Conservation (phyloP, 257 asterid genomes). For the Solanum sitiens region DNA sequence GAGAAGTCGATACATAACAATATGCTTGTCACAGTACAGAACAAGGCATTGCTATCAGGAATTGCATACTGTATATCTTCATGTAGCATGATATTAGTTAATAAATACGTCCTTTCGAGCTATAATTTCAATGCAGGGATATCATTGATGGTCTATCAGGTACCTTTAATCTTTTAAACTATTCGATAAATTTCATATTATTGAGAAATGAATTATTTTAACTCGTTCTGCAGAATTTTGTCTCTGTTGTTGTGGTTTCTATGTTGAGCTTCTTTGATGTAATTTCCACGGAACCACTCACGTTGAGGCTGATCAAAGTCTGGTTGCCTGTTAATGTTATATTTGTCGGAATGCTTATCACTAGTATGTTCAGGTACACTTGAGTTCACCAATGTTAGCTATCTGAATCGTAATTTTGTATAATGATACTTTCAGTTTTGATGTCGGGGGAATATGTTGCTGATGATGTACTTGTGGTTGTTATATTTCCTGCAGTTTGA, state of each 20-base stretch:
- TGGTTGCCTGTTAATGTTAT: slow-evolving; percentile 89
- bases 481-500: slow-evolving; percentile 43
- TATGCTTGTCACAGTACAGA: slow-evolving; percentile 20
- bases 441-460: background rate
- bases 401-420: background rate
- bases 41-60: slow-evolving; percentile 72
- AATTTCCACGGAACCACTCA: slow-evolving; percentile 71
- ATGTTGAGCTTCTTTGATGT: slow-evolving; percentile 47
- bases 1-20: slow-evolving; percentile 32
- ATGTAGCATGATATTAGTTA: slow-evolving; percentile 83
- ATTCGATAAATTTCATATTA: background rate
- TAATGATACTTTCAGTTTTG: background rate
- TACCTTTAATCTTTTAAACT: slow-evolving; percentile 1
- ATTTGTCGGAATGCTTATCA: slow-evolving; percentile 91
- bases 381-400: background rate
- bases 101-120: slow-evolving; percentile 86
- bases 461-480: background rate
- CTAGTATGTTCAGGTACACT: slow-evolving; percentile 83
- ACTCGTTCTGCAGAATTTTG: slow-evolving; percentile 52
- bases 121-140: slow-evolving; percentile 79
- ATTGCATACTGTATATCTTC: slow-evolving; percentile 79
- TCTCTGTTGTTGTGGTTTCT: slow-evolving; percentile 55
- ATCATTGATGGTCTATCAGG: slow-evolving; percentile 96
- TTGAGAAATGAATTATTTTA: background rate
- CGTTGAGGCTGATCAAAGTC: slow-evolving; percentile 75